Conservation (phyloP, 768 basidiomycete species). For the Boletus insuetus region DNA sequence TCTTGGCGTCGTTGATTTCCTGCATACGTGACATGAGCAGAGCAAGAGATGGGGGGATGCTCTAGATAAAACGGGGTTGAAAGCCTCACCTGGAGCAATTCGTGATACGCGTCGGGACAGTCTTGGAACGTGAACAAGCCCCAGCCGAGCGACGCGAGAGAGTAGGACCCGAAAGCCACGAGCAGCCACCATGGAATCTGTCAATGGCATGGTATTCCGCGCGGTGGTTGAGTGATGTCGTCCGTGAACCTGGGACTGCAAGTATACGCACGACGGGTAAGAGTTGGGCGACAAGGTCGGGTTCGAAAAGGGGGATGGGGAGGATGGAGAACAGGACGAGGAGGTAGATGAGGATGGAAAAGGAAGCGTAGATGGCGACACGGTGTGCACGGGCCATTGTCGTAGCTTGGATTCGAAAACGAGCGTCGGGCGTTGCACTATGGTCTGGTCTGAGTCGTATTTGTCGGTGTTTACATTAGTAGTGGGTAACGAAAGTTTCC, state of each 20-base stretch:
- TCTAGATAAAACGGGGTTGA: not conserved
- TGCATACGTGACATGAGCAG: constrained; percentile 18
- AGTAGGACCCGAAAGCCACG: constrained; percentile 77
- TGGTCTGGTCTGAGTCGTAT: too few species aligned
- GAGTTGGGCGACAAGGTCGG: not conserved
- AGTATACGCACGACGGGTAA: constrained; percentile 14
- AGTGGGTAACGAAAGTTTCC: too few species aligned
- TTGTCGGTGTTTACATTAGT: too few species aligned
- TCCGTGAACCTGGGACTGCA: not conserved
- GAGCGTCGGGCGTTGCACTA: too few species aligned
- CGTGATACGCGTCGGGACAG: constrained; percentile 76
- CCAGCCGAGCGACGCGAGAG: constrained; percentile 73
- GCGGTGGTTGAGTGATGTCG: not conserved
- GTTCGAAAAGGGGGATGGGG: constrained; percentile 15
- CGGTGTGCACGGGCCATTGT: constrained; percentile 65
- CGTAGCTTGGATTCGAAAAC: not conserved
- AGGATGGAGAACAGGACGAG: constrained; percentile 12
- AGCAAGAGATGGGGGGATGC: not conserved
- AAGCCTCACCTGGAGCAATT: constrained; percentile 50
- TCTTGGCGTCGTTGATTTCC: constrained; percentile 61
- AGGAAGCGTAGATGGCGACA: constrained; percentile 43
- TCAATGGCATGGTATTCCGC: too few species aligned
- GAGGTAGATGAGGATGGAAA: constrained; percentile 46
- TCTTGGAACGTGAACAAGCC: constrained; percentile 73
- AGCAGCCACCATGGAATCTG: constrained; percentile 77